Evolutionary conservation across 1,139 yeast species (phyloP).

Genomic region (Yamadazyma atmosphaerica): DNA sequence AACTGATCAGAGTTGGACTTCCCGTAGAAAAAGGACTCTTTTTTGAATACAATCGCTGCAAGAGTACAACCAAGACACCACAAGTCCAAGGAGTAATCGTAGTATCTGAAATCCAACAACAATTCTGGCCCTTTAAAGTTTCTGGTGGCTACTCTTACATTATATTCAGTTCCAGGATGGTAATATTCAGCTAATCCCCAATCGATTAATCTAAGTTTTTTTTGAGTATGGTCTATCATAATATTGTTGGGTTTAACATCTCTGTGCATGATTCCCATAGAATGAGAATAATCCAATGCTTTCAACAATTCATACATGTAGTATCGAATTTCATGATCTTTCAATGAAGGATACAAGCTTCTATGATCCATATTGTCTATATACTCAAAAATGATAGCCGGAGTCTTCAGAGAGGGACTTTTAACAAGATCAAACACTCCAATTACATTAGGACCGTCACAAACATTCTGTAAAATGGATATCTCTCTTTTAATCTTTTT

Average conservation of each 20-base stretch:
- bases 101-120: slow-evolving; percentile 83
- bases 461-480: slow-evolving; percentile 81
- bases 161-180: slow-evolving; percentile 90
- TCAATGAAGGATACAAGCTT: slow-evolving; percentile 80
- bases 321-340: slow-evolving; percentile 76
- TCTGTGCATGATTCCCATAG: slow-evolving; percentile 97
- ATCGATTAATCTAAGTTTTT: slow-evolving; percentile 78
- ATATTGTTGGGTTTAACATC: slow-evolving; percentile 98
- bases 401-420: slow-evolving; percentile 86
- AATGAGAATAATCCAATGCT: slow-evolving; percentile 90
- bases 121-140: slow-evolving; percentile 97
- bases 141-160: slow-evolving; percentile 94
- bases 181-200: slow-evolving; percentile 99
- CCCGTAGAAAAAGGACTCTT: slow-evolving; percentile 97
- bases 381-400: slow-evolving; percentile 87
- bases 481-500: slow-evolving; percentile 95
- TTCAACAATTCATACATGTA: slow-evolving; percentile 85
- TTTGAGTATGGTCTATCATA: slow-evolving; percentile 87
- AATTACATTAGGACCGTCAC: slow-evolving; percentile 83
- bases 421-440: slow-evolving; percentile 83
- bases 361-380: slow-evolving; percentile 89
- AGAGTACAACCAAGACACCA: slow-evolving; percentile 98
- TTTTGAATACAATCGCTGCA: slow-evolving; percentile 91
- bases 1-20: slow-evolving; percentile 93
- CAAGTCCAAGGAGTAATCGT: slow-evolving; percentile 89